phyloP scores from a whole-genome alignment of 352 stramenopile genomes.

The Pythium pyrilobum region DNA sequence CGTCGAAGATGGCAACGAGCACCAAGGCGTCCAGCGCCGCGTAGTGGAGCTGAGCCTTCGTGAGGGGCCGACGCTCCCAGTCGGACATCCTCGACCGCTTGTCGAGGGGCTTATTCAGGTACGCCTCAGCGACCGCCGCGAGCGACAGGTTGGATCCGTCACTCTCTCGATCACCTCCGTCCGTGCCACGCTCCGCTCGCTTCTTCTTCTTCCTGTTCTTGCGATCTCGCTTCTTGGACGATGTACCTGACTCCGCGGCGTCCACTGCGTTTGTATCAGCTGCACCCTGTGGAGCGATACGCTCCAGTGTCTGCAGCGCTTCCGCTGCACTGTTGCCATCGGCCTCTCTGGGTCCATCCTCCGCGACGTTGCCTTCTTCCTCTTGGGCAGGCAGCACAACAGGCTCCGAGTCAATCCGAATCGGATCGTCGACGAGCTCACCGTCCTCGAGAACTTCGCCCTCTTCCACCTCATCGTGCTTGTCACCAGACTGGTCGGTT shows the following conservation, averaged over 20 bases:
- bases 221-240: neutral
- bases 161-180: neutral
- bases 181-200: conserved; percentile 11
- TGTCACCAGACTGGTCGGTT: neutral
- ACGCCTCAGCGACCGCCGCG: conserved; percentile 41
- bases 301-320: too few species aligned
- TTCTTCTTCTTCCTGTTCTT: conserved; percentile 2
- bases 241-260: neutral
- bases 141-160: conserved; percentile 33
- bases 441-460: neutral
- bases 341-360: too few species aligned
- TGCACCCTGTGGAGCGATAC: too few species aligned
- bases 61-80: conserved; percentile 67
- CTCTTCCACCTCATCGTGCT: neutral
- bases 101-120: conserved; percentile 61
- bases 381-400: neutral
- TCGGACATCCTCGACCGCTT: conserved; percentile 72
- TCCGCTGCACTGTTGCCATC: too few species aligned
- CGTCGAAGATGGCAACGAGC: conserved; percentile 50
- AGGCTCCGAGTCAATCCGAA: neutral
- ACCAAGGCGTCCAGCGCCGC: conserved; percentile 67
- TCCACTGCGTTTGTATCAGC: too few species aligned
- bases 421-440: neutral
- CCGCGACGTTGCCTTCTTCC: neutral
- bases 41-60: conserved; percentile 59